Percentiles rank a stretch among this genome's conserved stretches.
Evolutionary conservation across 2,329 filamentous ascomycete species (phyloP).

Genomic region (Drechslera avenae): DNA sequence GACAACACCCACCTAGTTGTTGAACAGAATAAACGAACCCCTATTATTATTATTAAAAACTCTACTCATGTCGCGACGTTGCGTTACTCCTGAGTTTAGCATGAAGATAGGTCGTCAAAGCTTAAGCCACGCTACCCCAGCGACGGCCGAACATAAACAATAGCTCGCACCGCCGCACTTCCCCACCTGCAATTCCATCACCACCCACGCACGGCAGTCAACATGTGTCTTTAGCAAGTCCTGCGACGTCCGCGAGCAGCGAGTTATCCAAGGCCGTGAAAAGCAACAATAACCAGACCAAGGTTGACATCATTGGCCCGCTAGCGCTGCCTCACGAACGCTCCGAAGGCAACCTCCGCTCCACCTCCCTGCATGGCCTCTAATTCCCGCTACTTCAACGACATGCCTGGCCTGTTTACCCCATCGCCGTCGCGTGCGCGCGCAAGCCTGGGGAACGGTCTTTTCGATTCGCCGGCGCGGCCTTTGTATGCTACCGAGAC

Average conservation of each 20-base stretch:
- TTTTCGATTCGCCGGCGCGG: constrained; percentile 32
- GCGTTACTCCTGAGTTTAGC: neutral
- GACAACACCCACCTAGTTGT: constrained; percentile 5
- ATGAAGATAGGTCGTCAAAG: constrained; percentile 7
- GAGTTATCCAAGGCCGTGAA: constrained; percentile 7
- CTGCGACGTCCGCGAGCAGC: constrained; percentile 9
- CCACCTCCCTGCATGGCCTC: constrained; percentile 32
- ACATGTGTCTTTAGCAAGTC: constrained; percentile 27
- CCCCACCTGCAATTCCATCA: constrained; percentile 10
- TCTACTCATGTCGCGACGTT: neutral
- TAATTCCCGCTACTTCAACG: constrained; percentile 23
- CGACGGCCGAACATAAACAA: constrained; percentile 26
- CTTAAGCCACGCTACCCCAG: constrained; percentile 11
- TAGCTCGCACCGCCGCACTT: constrained; percentile 17
- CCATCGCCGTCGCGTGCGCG: constrained; percentile 24
- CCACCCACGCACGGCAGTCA: constrained; percentile 14
- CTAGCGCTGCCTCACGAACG: constrained; percentile 11
- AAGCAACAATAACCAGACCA: constrained; percentile 10
- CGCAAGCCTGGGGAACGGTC: constrained; percentile 18
- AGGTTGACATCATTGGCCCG: constrained; percentile 19
- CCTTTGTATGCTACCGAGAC: constrained; percentile 34
- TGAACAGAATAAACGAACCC: constrained; percentile 9
- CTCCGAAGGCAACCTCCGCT: constrained; percentile 26
- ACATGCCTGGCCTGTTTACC: constrained; percentile 39
- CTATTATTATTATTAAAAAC: neutral